These are phyloP conservation scores for Sclerotinia nivalis DNA, from an alignment of 2,329 filamentous ascomycete genomes.

Conservation along the genomic window DNA sequence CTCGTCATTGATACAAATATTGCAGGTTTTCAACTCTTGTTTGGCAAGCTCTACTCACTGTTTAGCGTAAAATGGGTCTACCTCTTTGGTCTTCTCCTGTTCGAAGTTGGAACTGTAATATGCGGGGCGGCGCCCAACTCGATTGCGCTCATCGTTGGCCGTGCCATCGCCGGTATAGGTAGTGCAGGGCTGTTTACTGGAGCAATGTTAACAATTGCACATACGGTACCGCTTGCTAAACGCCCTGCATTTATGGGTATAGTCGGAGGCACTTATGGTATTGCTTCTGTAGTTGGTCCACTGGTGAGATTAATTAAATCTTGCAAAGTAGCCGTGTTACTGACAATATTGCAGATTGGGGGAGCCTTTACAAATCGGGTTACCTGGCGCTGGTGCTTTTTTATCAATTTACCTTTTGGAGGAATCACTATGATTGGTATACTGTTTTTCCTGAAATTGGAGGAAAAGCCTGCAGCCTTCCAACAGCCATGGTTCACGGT, in stretches of 20 bases:
- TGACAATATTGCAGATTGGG: too few species aligned
- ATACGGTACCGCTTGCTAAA: neutral
- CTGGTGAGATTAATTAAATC: too few species aligned
- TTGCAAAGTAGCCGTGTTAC: too few species aligned
- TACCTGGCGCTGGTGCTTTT: too few species aligned
- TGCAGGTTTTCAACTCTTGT: conserved; percentile 37
- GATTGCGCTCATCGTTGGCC: conserved; percentile 38
- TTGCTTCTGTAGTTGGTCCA: neutral
- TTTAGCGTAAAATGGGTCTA: neutral
- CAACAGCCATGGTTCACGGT: neutral
- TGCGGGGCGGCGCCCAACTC: conserved; percentile 34
- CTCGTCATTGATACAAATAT: conserved; percentile 52
- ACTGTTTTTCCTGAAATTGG: neutral
- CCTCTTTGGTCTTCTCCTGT: neutral
- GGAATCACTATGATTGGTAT: neutral
- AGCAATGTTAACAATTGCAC: neutral
- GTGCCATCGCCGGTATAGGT: conserved; percentile 38
- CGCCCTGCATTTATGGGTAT: neutral
- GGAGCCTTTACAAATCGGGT: neutral
- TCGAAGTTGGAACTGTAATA: neutral
- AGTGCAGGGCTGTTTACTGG: conserved; percentile 28
- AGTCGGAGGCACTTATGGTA: neutral
- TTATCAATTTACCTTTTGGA: neutral
- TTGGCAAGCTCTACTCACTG: conserved; percentile 22
- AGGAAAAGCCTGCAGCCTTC: neutral